Base-by-base conservation (phyloP, 176 grass and related monocot species). In the Oryza meyeriana region DNA sequence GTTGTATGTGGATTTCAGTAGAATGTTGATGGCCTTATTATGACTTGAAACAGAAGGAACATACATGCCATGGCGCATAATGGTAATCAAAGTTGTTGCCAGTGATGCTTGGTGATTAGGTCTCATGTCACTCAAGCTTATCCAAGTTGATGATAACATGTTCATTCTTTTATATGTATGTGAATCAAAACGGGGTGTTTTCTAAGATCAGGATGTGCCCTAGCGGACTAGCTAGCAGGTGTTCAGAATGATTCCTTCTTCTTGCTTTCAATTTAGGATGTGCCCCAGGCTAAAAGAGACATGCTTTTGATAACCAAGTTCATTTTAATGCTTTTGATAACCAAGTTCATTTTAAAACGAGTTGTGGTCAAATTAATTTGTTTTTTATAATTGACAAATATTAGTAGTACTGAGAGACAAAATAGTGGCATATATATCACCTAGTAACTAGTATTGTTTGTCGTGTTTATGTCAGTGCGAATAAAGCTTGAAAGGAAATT, bases 51-150 rank as follows among this genome's bases (percentile, higher is more conserved):
- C 68, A 74, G 67, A 90, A 90, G 79, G 84, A 90, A 86, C 61
- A 50, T 63, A 58, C 73, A 78, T 79, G 84, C 61, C 74, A 90
- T 90, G 66, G 65, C 7, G 1, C 50, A 75, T 90, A 79, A 78
- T 82, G 59, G 45, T 82, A 66, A 89, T 82, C 72, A 78, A 70
- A 77, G 78, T 89, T 86, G 88, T 89, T 89, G 83, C 66, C 31
- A 66, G 47, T 83, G 84, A 86, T 86, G 79, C 79, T 83, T 79
- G 79, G 79, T 86, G 74, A 86, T 86, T 86, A 90, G 84, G 88
- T 86, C 66, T 45, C 88, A 73, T 79, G 67, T 78, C 84, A 83
- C 33, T 77, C 72, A 71, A 48, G 84, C 84, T 83, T 90, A 61
- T 90, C 61, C 79, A 79, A 86, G 74, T 86, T 79, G 84, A 77